phyloP scores from a whole-genome alignment of 2,329 filamentous ascomycete species.

The Pestalotiopsis sp. region DNA sequence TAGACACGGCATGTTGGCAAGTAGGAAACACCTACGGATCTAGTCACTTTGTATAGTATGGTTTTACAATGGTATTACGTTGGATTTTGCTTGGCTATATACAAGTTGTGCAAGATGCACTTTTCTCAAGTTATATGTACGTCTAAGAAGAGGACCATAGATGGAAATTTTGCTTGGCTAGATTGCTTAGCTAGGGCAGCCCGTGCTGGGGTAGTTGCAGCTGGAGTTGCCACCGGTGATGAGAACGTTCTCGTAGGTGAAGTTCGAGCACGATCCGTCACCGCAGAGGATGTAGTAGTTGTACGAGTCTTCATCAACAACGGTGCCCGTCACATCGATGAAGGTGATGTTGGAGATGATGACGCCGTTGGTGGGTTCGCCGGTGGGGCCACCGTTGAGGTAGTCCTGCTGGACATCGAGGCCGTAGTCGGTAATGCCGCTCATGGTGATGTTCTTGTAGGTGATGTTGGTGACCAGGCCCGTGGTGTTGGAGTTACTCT shows the following conservation, averaged over 20 bases:
- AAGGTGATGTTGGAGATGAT: constrained; percentile 41
- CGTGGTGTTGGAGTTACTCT: constrained; percentile 50
- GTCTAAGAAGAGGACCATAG: neutral
- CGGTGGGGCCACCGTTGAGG: constrained; percentile 33
- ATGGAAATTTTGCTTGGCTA: neutral
- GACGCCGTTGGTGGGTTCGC: constrained; percentile 43
- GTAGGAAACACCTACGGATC: too few relatives aligned
- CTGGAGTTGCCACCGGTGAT: constrained; percentile 6
- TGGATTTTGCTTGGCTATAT: neutral
- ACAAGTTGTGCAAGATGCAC: neutral
- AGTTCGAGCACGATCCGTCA: constrained; percentile 27
- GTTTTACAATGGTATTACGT: too few relatives aligned
- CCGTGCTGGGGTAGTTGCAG: constrained; percentile 6
- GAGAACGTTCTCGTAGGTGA: constrained; percentile 1
- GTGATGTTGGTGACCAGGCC: constrained; percentile 49
- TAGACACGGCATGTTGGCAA: too few relatives aligned
- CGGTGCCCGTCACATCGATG: constrained; percentile 23
- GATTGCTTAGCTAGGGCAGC: constrained; percentile 4
- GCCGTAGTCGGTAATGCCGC: constrained; percentile 46
- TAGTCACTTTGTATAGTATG: too few relatives aligned
- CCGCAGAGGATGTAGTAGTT: constrained; percentile 35
- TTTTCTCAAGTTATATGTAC: neutral
- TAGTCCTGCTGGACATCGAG: constrained; percentile 19
- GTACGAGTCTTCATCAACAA: constrained; percentile 15
- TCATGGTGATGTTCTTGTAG: constrained; percentile 49